A percentile compares a stretch with the other conserved stretches of the same genome.
Evolutionary conservation across 257 asterid species (phyloP).

Genomic region (Plantago major): DNA sequence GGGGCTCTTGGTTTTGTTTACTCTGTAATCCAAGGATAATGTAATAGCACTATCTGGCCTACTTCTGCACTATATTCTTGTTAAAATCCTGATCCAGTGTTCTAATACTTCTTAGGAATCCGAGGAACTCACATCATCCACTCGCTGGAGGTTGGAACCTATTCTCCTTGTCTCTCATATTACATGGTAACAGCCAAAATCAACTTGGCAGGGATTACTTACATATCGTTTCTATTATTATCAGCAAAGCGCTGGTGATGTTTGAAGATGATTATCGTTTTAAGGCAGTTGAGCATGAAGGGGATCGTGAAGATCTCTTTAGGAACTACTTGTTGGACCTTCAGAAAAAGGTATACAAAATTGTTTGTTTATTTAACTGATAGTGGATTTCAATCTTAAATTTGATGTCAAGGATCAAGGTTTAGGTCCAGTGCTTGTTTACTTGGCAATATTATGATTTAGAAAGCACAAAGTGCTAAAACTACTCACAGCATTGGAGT

Average conservation of each 20-base stretch:
- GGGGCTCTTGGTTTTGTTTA: constrained; percentile 2
- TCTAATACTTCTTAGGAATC: constrained; percentile 51
- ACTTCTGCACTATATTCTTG: constrained; percentile 6
- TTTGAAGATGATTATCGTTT: constrained; percentile 93
- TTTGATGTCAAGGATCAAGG: too few relatives aligned
- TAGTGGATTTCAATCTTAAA: constrained; percentile 1
- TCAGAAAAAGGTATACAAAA: constrained; percentile 64
- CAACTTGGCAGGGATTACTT: constrained; percentile 6
- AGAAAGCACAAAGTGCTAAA: too few relatives aligned
- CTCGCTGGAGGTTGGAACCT: constrained; percentile 76
- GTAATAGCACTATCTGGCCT: neutral
- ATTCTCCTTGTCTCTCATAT: constrained; percentile 12
- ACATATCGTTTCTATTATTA: constrained; percentile 20
- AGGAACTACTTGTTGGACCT: constrained; percentile 89
- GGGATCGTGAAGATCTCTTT: constrained; percentile 93
- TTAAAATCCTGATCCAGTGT: constrained; percentile 21
- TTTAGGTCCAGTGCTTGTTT: too few relatives aligned
- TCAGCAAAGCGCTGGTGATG: constrained; percentile 88
- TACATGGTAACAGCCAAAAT: constrained; percentile 10
- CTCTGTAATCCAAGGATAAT: neutral
- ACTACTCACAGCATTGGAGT: too few relatives aligned
- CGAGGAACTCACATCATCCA: constrained; percentile 84
- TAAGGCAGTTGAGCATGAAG: constrained; percentile 89
- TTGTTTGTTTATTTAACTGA: neutral
- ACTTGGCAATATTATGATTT: too few relatives aligned